Evolutionary conservation across 192 early-diverging fungal genomes (phyloP).

Genomic region (Coemansia sp.): DNA sequence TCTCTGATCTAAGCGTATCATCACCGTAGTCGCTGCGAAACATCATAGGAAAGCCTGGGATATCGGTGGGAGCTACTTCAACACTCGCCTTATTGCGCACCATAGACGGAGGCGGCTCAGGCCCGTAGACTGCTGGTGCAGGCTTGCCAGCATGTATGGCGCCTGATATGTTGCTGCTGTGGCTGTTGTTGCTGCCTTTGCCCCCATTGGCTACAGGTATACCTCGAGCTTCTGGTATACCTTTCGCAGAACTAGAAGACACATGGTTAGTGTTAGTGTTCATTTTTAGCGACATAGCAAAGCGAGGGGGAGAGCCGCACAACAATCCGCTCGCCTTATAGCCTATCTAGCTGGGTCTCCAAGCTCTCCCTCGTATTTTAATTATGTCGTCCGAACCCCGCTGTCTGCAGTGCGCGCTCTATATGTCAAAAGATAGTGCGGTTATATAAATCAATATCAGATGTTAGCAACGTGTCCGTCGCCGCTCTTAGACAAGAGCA

Average conservation of each 20-base stretch:
- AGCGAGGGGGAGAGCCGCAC: background rate
- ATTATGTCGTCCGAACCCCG: background rate
- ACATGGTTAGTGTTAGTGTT: background rate
- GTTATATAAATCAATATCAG: background rate
- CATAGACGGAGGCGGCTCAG: constrained; percentile 51
- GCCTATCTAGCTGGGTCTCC: background rate
- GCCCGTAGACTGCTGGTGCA: constrained; percentile 29
- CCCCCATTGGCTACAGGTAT: background rate
- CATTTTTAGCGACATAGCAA: constrained; percentile 14
- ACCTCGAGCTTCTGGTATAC: background rate
- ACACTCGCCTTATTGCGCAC: constrained; percentile 15
- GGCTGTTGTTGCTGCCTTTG: background rate
- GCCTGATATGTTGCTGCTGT: constrained; percentile 1
- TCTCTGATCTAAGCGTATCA: constrained; percentile 16
- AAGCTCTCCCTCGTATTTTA: background rate
- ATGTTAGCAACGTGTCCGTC: background rate
- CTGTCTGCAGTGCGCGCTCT: background rate
- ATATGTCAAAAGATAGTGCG: background rate
- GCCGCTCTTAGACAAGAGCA: background rate
- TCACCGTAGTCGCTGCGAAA: constrained; percentile 13
- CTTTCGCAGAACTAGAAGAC: background rate
- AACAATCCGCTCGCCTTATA: background rate
- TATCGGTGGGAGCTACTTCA: background rate
- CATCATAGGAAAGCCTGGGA: constrained; percentile 15
- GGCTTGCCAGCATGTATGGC: background rate